Percentiles rank a stretch among this genome's conserved stretches.
Conservation (phyloP, 2,329 filamentous ascomycete species). For the Apiospora aurea region DNA sequence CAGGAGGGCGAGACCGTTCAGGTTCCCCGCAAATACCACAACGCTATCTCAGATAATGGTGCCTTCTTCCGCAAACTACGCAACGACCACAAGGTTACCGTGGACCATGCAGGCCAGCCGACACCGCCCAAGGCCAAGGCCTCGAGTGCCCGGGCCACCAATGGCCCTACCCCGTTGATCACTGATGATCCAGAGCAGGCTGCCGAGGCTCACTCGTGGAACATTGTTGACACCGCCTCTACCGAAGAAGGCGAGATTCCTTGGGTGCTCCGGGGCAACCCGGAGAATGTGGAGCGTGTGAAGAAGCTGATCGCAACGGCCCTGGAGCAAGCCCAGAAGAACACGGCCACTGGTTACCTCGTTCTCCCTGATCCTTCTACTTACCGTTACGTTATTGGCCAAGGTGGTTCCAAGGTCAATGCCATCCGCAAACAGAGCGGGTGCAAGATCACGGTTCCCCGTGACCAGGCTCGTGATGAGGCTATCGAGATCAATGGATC, state of each 20-base stretch:
- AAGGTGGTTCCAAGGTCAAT: slow-evolving; percentile 90
- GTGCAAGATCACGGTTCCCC: slow-evolving; percentile 92
- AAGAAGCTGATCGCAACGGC: slow-evolving; percentile 76
- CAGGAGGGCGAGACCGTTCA: slow-evolving; percentile 88
- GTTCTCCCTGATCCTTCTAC: slow-evolving; percentile 88
- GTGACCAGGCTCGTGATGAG: slow-evolving; percentile 76
- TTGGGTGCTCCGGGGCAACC: slow-evolving; percentile 84
- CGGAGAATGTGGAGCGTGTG: slow-evolving; percentile 83
- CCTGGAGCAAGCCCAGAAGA: slow-evolving; percentile 74
- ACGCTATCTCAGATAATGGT: slow-evolving; percentile 85
- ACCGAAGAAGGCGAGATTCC: slow-evolving; percentile 77
- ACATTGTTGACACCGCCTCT: slow-evolving; percentile 70
- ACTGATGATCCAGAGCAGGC: slow-evolving; percentile 78
- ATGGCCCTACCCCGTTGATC: slow-evolving; percentile 81
- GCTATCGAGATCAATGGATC: slow-evolving; percentile 89
- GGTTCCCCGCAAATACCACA: slow-evolving; percentile 83
- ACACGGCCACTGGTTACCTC: slow-evolving; percentile 81
- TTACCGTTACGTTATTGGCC: slow-evolving; percentile 90
- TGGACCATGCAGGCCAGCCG: slow-evolving; percentile 86
- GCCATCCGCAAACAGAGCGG: slow-evolving; percentile 89
- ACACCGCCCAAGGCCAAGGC: slow-evolving; percentile 73
- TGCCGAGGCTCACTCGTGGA: slow-evolving; percentile 81
- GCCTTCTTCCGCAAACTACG: slow-evolving; percentile 92
- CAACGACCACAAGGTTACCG: slow-evolving; percentile 85
- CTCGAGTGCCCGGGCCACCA: slow-evolving; percentile 61